Conservation (phyloP, 371 early-diverging fungal genomes). For the Apophysomyces elegans region DNA sequence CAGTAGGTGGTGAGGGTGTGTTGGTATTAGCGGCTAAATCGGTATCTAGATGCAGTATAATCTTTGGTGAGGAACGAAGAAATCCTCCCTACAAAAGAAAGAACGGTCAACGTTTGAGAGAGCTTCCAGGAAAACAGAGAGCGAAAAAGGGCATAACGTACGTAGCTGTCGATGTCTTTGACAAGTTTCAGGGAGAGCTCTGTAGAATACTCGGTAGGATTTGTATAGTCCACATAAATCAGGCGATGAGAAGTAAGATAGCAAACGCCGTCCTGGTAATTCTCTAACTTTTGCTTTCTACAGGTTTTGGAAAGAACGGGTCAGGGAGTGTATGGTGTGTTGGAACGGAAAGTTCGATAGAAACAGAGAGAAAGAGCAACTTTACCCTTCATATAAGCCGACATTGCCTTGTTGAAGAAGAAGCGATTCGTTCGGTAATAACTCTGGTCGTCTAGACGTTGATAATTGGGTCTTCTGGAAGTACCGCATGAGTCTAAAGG, state of each 20-base stretch:
- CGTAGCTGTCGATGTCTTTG: slow-evolving; percentile 59
- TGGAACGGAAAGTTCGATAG: no score
- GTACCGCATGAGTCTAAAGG: slow-evolving; percentile 48
- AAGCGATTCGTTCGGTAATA: slow-evolving; percentile 58
- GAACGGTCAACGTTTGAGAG: slow-evolving; percentile 14
- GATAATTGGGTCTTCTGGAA: slow-evolving; percentile 58
- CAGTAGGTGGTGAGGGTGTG: slow-evolving; percentile 14
- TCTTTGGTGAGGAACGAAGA: slow-evolving; percentile 69
- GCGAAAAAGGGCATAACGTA: slow-evolving; percentile 29
- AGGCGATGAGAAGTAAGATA: slow-evolving; percentile 80
- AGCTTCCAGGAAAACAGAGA: slow-evolving; percentile 9
- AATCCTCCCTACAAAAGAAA: slow-evolving; percentile 55
- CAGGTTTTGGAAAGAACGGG: neutral
- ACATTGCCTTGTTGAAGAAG: slow-evolving; percentile 63
- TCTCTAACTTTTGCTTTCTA: slow-evolving; percentile 57
- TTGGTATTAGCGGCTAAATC: slow-evolving; percentile 16
- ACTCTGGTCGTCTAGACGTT: slow-evolving; percentile 62
- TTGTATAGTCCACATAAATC: slow-evolving; percentile 73
- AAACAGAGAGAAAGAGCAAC: neutral
- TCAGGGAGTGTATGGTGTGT: neutral
- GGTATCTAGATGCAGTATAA: slow-evolving; percentile 53
- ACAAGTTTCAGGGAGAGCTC: slow-evolving; percentile 58
- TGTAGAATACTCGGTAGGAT: slow-evolving; percentile 59
- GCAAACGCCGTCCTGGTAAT: slow-evolving; percentile 76
- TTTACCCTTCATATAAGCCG: slow-evolving; percentile 76